phyloP scores from a whole-genome alignment of 768 basidiomycete genomes.

The Cystobasidium tubakii region DNA sequence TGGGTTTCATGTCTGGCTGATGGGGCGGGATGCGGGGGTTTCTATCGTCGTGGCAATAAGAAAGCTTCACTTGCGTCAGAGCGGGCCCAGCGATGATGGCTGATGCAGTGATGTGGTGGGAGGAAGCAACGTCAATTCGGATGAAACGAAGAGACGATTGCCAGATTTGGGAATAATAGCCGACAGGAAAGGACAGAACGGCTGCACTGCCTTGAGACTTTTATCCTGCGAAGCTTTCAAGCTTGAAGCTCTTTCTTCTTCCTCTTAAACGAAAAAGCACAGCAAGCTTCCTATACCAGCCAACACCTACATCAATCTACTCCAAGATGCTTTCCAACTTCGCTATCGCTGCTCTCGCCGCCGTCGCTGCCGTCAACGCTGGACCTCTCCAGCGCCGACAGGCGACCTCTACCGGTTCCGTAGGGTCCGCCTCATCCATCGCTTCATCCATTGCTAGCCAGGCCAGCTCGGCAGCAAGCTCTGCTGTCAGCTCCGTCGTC shows the following conservation, averaged over 20 bases:
- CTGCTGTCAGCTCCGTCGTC: slow-evolving; percentile 7
- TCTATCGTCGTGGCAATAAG: neutral
- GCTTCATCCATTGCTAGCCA: too few relatives aligned
- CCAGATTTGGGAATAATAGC: slow-evolving; percentile 3
- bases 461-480: neutral
- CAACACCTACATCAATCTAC: neutral
- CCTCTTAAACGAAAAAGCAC: neutral
- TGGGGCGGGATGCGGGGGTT: neutral
- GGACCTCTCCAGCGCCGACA: slow-evolving; percentile 6
- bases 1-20: too few relatives aligned
- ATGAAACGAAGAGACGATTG: neutral
- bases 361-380: slow-evolving; percentile 19
- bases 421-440: too few relatives aligned
- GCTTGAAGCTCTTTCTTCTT: neutral
- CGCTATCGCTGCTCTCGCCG: slow-evolving; percentile 10
- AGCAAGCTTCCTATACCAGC: neutral
- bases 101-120: neutral
- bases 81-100: neutral
- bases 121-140: neutral
- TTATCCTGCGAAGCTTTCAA: neutral
- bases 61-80: neutral
- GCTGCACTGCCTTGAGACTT: neutral
- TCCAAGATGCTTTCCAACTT: slow-evolving; percentile 22
- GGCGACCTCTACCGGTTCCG: neutral
- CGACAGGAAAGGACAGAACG: neutral